A percentile compares a stretch with the other conserved stretches of the same genome.
Evolutionary conservation across 1,139 yeast genomes (phyloP).

Genomic region (Candida sanyaensis): DNA sequence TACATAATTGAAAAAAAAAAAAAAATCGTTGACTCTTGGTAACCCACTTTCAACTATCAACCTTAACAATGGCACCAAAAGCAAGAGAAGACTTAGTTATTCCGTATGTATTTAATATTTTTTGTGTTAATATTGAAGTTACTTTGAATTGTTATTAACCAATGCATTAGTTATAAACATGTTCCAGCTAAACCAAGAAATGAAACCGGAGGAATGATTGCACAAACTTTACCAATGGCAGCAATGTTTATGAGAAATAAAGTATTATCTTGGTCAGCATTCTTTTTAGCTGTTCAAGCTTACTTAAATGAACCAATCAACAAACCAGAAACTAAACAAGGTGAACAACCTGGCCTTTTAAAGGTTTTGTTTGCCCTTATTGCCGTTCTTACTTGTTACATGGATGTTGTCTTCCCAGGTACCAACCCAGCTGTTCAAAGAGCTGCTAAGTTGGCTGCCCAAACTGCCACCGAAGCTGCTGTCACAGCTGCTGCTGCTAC

Average conservation of each 20-base stretch:
- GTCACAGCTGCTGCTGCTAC: conserved; percentile 20
- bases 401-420: conserved; percentile 48
- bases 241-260: conserved; percentile 61
- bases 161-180: conserved; percentile 43
- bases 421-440: conserved; percentile 30
- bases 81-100: conserved; percentile 41
- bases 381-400: conserved; percentile 53
- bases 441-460: conserved; percentile 20
- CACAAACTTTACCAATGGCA: conserved; percentile 69
- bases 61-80: conserved; percentile 27
- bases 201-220: conserved; percentile 43
- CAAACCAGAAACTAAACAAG: conserved; percentile 28
- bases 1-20: neutral
- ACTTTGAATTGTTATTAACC: conserved; percentile 7
- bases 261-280: conserved; percentile 57
- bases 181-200: conserved; percentile 50
- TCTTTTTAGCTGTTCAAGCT: conserved; percentile 53
- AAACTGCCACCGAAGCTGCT: conserved; percentile 22
- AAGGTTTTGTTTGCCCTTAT: conserved; percentile 48
- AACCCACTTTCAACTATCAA: neutral
- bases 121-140: too few species aligned
- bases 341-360: conserved; percentile 44
- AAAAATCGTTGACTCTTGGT: neutral
- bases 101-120: conserved; percentile 32
- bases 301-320: conserved; percentile 51